Conservation (phyloP, 495 filamentous ascomycete species). For the Xylaria palmicola region DNA sequence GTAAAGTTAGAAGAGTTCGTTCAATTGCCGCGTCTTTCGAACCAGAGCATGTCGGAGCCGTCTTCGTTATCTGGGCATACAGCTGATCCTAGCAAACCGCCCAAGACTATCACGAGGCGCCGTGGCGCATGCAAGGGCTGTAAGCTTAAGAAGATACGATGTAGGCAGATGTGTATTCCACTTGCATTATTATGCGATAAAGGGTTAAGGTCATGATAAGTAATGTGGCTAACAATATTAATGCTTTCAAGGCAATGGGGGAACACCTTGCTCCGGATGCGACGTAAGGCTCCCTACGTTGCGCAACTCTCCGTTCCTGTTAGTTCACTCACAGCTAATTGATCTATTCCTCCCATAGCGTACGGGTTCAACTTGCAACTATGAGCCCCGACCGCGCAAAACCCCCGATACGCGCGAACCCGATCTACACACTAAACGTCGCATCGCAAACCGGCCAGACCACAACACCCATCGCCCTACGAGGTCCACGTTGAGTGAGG, state of each 20-base stretch:
- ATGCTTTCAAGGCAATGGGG: neutral
- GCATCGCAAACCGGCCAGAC: neutral
- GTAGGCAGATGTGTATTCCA: neutral
- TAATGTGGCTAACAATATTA: neutral
- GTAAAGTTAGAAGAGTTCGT: neutral
- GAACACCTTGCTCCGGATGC: constrained; percentile 7
- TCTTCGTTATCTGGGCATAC: neutral
- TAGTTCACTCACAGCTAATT: neutral
- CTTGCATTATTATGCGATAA: neutral
- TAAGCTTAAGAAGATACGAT: constrained; percentile 4
- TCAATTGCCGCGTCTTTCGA: neutral
- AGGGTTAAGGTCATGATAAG: neutral
- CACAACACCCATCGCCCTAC: neutral
- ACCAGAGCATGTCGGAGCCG: neutral
- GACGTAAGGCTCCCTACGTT: constrained; percentile 2
- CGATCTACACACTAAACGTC: neutral
- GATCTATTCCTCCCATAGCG: neutral
- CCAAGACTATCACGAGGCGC: neutral
- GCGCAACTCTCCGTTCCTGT: neutral
- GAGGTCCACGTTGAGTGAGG: neutral
- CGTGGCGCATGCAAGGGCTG: constrained; percentile 1
- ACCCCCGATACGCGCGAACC: neutral
- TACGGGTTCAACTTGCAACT: constrained; percentile 1
- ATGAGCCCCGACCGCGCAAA: neutral
- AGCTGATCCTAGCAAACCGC: neutral